Evolutionary conservation across 306 rosid species (phyloP).

Genomic region (Begonia masoniana): DNA sequence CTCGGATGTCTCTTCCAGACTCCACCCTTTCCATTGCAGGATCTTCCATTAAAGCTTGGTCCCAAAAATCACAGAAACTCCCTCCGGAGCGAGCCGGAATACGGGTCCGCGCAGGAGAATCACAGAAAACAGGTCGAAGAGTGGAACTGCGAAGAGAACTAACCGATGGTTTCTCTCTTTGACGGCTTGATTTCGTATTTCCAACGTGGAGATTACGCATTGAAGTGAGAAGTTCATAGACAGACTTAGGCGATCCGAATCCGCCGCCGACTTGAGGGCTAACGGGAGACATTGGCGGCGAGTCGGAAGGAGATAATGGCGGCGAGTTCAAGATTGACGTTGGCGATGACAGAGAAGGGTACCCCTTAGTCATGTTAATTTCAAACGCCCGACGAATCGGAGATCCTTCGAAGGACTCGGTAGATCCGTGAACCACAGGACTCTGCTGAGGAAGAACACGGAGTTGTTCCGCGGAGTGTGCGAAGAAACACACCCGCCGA

Average conservation of each 20-base stretch:
- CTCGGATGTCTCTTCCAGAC: slow-evolving; percentile 57
- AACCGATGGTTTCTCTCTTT: slow-evolving; percentile 11
- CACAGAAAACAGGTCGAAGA: slow-evolving; percentile 16
- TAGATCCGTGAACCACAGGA: slow-evolving; percentile 8
- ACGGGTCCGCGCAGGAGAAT: too few relatives aligned
- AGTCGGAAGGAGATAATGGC: slow-evolving; percentile 9
- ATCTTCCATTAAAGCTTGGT: slow-evolving; percentile 24
- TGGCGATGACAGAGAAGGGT: slow-evolving; percentile 14
- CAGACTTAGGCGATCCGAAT: background rate
- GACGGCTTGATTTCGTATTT: slow-evolving; percentile 14
- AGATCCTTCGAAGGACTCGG: slow-evolving; percentile 14
- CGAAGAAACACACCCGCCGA: slow-evolving; percentile 78
- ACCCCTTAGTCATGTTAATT: background rate
- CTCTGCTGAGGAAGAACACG: slow-evolving; percentile 29
- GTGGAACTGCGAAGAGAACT: slow-evolving; percentile 8
- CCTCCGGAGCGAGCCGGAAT: too few relatives aligned
- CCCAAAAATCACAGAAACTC: slow-evolving; percentile 17
- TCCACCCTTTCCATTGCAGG: slow-evolving; percentile 82
- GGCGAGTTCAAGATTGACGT: too few relatives aligned
- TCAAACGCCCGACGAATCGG: slow-evolving; percentile 8
- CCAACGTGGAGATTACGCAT: slow-evolving; percentile 31
- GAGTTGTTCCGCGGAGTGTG: slow-evolving; percentile 67
- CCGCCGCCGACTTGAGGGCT: slow-evolving; percentile 14
- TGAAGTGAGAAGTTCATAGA: slow-evolving; percentile 23
- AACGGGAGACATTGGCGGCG: slow-evolving; percentile 46